Evolutionary conservation across 2,329 filamentous ascomycete species (phyloP), one percentile per base, ranked within the genome.

Genomic region (Bipolaris victoriae): DNA sequence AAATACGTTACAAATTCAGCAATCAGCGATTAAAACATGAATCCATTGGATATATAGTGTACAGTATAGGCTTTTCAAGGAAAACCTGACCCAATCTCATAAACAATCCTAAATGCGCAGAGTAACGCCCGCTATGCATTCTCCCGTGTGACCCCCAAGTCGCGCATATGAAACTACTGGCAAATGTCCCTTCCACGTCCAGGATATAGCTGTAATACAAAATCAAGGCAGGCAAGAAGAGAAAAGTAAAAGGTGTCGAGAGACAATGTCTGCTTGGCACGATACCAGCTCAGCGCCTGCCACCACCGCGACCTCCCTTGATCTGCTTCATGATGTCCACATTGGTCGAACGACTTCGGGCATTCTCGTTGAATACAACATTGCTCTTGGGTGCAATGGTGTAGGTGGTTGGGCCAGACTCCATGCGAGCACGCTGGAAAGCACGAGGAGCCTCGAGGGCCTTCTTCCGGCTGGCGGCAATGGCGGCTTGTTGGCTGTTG

Each of bases 321-420:
- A 74, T 72, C 55, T 68, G 68, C 64, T 67, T 70, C 53, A 74
- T 51, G 41, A 75, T 72, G 56, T 71, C 70, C 46, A 70, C 66
- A 37, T 71, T 70, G 52, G 63, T 66, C 33, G 55, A 59, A 24
- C 68, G 63, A 16, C 52, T 64, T 51, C 68, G 67, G 35, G 64
- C 66, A 24, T 69, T 62, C 48, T 74, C 70, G 52, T 72, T 71
- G 65, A 70, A 72, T 1, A 67, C 59, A 29, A 79, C 73, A 43
- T 82, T 85, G 71, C 81, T 85, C 70, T 82, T 83, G n/a, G 86
- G 86, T 46, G 85, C 86, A 63, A 88, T 82, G 5, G 81, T 86
- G 70, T 88, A 89, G 20, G 82, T 86, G 47, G 83, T 83, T 35
- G 84, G 79, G n/a, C 82, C 83, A 45, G 80, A 80, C 62, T 88